These are phyloP conservation scores for Pseudogymnoascus verrucosus DNA, from an alignment of 2,329 filamentous ascomycete species.

Conservation along the genomic window DNA sequence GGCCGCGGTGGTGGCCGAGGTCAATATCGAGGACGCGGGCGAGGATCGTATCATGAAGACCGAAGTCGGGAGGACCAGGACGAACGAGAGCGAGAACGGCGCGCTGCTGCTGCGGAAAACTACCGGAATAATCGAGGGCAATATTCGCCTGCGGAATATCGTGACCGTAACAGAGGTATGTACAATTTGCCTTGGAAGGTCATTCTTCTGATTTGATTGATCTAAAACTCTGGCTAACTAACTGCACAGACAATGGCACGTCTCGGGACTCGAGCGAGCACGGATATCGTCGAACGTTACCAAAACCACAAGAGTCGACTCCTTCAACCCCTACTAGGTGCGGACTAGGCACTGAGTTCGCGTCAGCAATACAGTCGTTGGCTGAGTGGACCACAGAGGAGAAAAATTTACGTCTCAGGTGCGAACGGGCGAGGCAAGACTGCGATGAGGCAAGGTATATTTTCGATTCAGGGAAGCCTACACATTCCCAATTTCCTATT, in stretches of 20 bases:
- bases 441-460: background rate
- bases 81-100: background rate
- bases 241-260: background rate
- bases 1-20: background rate
- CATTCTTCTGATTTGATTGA: background rate
- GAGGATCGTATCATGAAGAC: background rate
- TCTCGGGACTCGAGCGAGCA: background rate
- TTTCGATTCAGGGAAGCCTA: background rate
- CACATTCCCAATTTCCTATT: conserved; percentile 1
- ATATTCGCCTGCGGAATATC: background rate
- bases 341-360: background rate
- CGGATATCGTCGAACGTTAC: background rate
- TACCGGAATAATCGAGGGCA: background rate
- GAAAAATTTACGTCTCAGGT: background rate
- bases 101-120: background rate
- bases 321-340: background rate
- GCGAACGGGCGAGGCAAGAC: background rate
- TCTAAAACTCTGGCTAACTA: background rate
- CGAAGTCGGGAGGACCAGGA: background rate
- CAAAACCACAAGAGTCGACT: background rate
- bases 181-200: background rate
- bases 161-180: background rate
- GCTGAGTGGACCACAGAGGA: background rate
- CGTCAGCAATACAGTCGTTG: background rate
- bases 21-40: background rate